These are phyloP conservation scores for Curvularia verruculosa DNA, from an alignment of 2,329 filamentous ascomycete species.

Conservation along the genomic window DNA sequence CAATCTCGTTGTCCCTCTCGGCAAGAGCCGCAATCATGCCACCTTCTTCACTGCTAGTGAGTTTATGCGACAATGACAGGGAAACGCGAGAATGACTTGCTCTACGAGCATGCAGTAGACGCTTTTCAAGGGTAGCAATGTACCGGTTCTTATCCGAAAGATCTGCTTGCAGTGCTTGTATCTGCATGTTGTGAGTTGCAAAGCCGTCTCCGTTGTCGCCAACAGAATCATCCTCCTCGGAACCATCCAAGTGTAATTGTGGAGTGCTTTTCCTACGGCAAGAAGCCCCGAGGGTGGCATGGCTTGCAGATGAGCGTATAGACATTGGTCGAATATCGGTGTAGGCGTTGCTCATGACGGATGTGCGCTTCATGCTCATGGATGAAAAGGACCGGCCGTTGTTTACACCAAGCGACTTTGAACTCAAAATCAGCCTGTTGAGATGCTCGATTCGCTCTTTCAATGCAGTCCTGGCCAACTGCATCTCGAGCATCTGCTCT, in stretches of 20 bases:
- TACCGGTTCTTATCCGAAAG: conserved; percentile 97
- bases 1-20: conserved; percentile 92
- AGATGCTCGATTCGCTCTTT: conserved; percentile 98
- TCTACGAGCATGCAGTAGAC: conserved; percentile 85
- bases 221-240: conserved; percentile 58
- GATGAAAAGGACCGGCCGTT: conserved; percentile 51
- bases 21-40: conserved; percentile 74
- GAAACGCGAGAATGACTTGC: conserved; percentile 90
- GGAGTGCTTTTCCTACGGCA: conserved; percentile 32
- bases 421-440: conserved; percentile 92
- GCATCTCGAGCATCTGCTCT: conserved; percentile 98
- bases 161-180: conserved; percentile 91
- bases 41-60: conserved; percentile 75
- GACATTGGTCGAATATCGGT: conserved; percentile 57
- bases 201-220: conserved; percentile 87
- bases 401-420: conserved; percentile 95
- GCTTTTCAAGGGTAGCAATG: conserved; percentile 90
- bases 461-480: conserved; percentile 89
- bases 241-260: conserved; percentile 37
- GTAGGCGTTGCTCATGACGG: conserved; percentile 50
- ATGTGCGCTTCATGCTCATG: conserved; percentile 50
- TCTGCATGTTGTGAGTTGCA: conserved; percentile 82
- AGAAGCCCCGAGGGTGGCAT: conserved; percentile 51
- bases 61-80: conserved; percentile 70
- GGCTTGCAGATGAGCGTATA: conserved; percentile 48